Evolutionary conservation across 2,329 filamentous ascomycete species (phyloP).

Genomic region (Aspergillus transmontanensis): DNA sequence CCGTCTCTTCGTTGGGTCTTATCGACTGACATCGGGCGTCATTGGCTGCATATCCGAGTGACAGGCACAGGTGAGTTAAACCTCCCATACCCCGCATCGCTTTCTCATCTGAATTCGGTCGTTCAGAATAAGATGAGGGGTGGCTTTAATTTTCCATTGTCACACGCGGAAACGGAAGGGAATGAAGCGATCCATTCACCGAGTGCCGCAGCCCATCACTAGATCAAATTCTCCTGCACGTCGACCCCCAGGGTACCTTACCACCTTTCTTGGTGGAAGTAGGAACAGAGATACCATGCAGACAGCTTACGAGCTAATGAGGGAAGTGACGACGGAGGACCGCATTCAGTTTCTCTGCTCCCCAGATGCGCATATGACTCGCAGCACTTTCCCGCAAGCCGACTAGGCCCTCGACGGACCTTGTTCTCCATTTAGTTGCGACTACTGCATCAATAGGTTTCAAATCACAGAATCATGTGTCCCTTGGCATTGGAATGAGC

Average conservation of each 20-base stretch:
- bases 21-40: not conserved
- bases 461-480: constrained; percentile 4
- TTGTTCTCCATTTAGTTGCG: not conserved
- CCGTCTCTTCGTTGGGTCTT: not conserved
- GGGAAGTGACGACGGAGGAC: not conserved
- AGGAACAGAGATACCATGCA: constrained; percentile 10
- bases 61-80: not conserved
- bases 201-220: constrained; percentile 1
- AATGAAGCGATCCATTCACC: not conserved
- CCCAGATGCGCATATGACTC: constrained; percentile 15
- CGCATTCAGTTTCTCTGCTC: not conserved
- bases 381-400: constrained; percentile 9
- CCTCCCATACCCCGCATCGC: not conserved
- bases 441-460: constrained; percentile 1
- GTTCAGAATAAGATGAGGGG: constrained; percentile 1
- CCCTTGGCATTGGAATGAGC: not conserved
- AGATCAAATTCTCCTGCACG: constrained; percentile 3
- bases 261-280: not conserved
- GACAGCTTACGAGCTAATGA: not conserved
- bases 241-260: not conserved
- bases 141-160: not conserved
- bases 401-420: constrained; percentile 1
- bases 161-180: constrained; percentile 1
- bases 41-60: not conserved
- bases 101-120: not conserved